phyloP scores from a whole-genome alignment of 495 filamentous ascomycete genomes.

The Apodospora peruviana region DNA sequence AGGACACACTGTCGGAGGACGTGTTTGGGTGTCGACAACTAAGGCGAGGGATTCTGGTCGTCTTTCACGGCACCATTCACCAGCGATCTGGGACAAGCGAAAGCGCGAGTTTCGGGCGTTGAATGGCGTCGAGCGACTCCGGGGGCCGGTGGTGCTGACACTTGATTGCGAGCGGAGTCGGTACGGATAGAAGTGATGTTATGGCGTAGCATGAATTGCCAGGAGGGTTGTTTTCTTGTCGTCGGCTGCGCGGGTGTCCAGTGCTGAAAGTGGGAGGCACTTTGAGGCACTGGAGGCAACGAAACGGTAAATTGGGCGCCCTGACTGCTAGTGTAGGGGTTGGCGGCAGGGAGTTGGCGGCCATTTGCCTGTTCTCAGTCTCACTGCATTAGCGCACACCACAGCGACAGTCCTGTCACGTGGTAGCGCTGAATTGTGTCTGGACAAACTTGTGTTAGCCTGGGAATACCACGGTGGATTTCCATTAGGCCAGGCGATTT shows the following conservation, averaged over 20 bases:
- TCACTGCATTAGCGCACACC: too few relatives aligned
- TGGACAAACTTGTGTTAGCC: too few relatives aligned
- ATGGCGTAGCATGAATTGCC: conserved; percentile 2
- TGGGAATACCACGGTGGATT: too few relatives aligned
- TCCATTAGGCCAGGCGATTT: too few relatives aligned
- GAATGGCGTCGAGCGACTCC: not conserved
- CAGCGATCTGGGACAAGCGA: not conserved
- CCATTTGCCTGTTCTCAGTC: too few relatives aligned
- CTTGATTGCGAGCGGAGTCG: too few relatives aligned
- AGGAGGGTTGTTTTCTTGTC: not conserved
- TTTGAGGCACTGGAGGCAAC: not conserved
- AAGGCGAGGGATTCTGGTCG: not conserved
- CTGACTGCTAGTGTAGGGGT: not conserved
- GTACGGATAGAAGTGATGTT: not conserved
- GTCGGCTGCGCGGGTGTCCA: not conserved
- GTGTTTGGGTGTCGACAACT: not conserved
- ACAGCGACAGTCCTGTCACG: too few relatives aligned
- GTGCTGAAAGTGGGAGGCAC: not conserved
- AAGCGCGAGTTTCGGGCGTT: not conserved
- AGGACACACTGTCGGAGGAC: not conserved
- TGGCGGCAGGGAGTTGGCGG: conserved; percentile 7
- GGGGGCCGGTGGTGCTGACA: too few relatives aligned
- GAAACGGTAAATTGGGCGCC: conserved; percentile 16
- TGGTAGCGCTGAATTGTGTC: too few relatives aligned
- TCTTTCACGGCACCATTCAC: not conserved